Evolutionary conservation across 2,329 filamentous ascomycete species (phyloP).

Genomic region (Aspergillus udagawae): DNA sequence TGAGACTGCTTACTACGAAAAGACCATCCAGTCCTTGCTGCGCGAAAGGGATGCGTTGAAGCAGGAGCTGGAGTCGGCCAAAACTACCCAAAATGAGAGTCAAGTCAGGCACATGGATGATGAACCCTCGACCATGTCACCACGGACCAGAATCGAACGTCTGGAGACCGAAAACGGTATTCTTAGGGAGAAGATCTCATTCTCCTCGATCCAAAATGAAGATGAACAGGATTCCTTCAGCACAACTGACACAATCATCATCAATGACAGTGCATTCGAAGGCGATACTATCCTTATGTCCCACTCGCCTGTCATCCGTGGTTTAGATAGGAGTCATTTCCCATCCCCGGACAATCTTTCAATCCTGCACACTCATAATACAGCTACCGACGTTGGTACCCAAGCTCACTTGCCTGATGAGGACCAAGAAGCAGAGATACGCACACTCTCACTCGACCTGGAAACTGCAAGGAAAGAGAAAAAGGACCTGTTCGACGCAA

Average conservation of each 20-base stretch:
- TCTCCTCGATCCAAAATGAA: constrained; percentile 5
- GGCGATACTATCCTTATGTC: constrained; percentile 27
- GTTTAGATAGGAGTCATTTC: constrained; percentile 4
- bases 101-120: constrained; percentile 9
- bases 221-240: constrained; percentile 1
- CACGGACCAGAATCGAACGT: constrained; percentile 14
- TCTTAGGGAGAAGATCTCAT: constrained; percentile 17
- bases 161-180: constrained; percentile 17
- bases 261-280: constrained; percentile 27
- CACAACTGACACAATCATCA: constrained; percentile 22
- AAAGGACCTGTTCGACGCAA: constrained; percentile 36
- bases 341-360: constrained; percentile 17
- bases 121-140: constrained; percentile 15
- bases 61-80: constrained; percentile 22
- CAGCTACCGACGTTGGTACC: constrained; percentile 14
- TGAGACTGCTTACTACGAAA: constrained; percentile 21
- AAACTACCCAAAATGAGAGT: constrained; percentile 2
- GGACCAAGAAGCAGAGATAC: constrained; percentile 22
- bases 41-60: constrained; percentile 27
- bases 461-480: constrained; percentile 39
- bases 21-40: constrained; percentile 20
- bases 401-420: constrained; percentile 14
- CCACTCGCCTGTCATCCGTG: constrained; percentile 28
- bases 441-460: constrained; percentile 33
- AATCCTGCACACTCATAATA: constrained; percentile 7